Conservation (phyloP, 2,329 filamentous ascomycete species). For the Colletotrichum sp. region DNA sequence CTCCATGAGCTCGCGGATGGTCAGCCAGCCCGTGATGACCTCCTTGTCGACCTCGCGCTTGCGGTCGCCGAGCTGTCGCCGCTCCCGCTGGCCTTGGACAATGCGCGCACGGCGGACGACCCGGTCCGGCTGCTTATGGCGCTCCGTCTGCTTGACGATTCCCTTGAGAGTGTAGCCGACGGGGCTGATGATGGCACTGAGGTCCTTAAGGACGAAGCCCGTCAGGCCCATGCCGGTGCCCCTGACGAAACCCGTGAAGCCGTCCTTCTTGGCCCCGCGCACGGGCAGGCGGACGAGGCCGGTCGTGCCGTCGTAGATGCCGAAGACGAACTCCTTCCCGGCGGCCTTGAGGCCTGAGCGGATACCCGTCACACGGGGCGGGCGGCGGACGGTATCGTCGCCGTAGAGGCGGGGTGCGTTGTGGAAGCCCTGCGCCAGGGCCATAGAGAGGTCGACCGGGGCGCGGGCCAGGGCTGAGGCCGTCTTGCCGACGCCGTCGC, state of each 20-base stretch:
- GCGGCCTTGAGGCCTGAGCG: conserved; percentile 67
- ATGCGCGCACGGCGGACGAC: conserved; percentile 64
- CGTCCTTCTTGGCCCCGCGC: conserved; percentile 60
- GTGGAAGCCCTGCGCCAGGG: conserved; percentile 72
- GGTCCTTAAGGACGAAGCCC: conserved; percentile 69
- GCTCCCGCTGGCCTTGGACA: conserved; percentile 59
- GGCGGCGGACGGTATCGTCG: conserved; percentile 70
- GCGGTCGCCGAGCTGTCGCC: conserved; percentile 37
- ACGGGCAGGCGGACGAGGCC: conserved; percentile 66
- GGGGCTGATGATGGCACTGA: conserved; percentile 65
- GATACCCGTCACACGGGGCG: conserved; percentile 68
- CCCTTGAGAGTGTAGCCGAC: conserved; percentile 70
- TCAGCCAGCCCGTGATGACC: conserved; percentile 45
- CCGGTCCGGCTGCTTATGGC: conserved; percentile 55
- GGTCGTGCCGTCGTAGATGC: conserved; percentile 69
- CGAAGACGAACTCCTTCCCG: conserved; percentile 65
- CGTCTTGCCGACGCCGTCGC: conserved; percentile 55
- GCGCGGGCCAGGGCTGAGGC: conserved; percentile 57
- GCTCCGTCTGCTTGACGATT: conserved; percentile 62
- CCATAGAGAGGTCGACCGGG: conserved; percentile 66
- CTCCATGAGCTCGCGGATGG: conserved; percentile 44
- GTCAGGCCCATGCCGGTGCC: conserved; percentile 69
- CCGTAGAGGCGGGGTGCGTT: conserved; percentile 74
- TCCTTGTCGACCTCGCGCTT: conserved; percentile 31
- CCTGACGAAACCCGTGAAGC: conserved; percentile 49